A percentile compares a stretch with the other conserved stretches of the same genome.
These are phyloP conservation scores for Ogataea methylovora DNA, from an alignment of 805 yeast genomes.

Conservation along the genomic window DNA sequence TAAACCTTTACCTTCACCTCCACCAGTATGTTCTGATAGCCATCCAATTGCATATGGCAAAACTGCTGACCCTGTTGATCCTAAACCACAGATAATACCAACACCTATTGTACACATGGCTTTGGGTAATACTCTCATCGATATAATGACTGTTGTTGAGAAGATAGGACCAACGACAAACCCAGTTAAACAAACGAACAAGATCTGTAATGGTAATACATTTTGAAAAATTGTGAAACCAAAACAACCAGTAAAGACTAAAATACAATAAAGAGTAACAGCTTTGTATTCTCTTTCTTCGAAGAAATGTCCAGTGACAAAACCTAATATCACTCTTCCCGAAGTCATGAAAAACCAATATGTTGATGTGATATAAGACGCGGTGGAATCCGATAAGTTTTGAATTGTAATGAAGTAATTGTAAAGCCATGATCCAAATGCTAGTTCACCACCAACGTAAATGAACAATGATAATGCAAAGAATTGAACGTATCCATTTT, in stretches of 20 bases:
- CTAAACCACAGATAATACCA: conserved; percentile 70
- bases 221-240: conserved; percentile 24
- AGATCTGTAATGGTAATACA: conserved; percentile 20
- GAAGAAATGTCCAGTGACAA: conserved; percentile 37
- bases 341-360: conserved; percentile 45
- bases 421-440: conserved; percentile 48
- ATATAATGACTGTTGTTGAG: conserved; percentile 64
- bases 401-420: conserved; percentile 38
- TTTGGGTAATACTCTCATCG: conserved; percentile 55
- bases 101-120: conserved; percentile 57
- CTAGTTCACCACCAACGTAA: conserved; percentile 45
- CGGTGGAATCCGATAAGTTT: conserved; percentile 23
- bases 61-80: conserved; percentile 79
- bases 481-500: conserved; percentile 30
- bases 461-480: conserved; percentile 35
- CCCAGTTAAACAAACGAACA: conserved; percentile 35
- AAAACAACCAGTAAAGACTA: conserved; percentile 26
- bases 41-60: conserved; percentile 61
- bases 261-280: conserved; percentile 29
- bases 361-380: conserved; percentile 41
- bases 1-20: conserved; percentile 23
- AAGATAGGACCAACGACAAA: conserved; percentile 46
- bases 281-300: conserved; percentile 33
- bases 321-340: conserved; percentile 41
- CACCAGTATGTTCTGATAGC: conserved; percentile 21